Evolutionary conservation across 2,329 filamentous ascomycete genomes (phyloP).

Genomic region (Colletotrichum sp.): DNA sequence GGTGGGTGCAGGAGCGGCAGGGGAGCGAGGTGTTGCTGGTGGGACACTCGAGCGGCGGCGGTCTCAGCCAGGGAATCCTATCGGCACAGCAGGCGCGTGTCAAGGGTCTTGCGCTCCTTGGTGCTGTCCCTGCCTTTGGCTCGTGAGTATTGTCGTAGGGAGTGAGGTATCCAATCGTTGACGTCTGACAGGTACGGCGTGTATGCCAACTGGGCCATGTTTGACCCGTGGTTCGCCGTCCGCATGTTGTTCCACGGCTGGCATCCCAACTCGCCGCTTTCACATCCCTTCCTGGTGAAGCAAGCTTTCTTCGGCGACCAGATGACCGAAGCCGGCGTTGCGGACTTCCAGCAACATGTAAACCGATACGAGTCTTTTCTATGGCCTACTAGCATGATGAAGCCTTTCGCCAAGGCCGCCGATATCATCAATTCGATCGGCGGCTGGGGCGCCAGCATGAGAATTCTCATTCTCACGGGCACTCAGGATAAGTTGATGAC

Average conservation of each 20-base stretch:
- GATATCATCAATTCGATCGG: constrained; percentile 43
- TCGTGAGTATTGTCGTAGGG: constrained; percentile 40
- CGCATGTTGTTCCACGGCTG: constrained; percentile 50
- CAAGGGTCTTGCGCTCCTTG: constrained; percentile 50
- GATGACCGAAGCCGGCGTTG: constrained; percentile 43
- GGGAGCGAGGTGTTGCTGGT: constrained; percentile 45
- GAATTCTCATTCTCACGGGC: constrained; percentile 45
- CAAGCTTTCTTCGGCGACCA: constrained; percentile 54
- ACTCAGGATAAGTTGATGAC: constrained; percentile 47
- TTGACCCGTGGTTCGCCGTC: constrained; percentile 54
- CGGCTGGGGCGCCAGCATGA: constrained; percentile 29
- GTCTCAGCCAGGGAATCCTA: constrained; percentile 54
- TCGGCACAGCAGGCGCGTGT: constrained; percentile 43
- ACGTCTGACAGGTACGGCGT: constrained; percentile 34
- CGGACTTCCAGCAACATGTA: constrained; percentile 46
- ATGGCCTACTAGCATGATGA: constrained; percentile 56
- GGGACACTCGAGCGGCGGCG: constrained; percentile 58
- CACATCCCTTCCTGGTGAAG: constrained; percentile 51
- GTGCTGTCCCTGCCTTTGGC: constrained; percentile 52
- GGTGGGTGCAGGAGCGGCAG: constrained; percentile 38
- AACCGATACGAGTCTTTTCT: constrained; percentile 56
- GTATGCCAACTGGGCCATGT: constrained; percentile 49
- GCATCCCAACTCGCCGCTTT: constrained; percentile 58
- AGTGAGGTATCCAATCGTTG: background rate
- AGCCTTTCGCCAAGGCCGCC: constrained; percentile 43